phyloP scores from a whole-genome alignment of 176 grass and related monocot species.

The Rhynchospora tenuis region DNA sequence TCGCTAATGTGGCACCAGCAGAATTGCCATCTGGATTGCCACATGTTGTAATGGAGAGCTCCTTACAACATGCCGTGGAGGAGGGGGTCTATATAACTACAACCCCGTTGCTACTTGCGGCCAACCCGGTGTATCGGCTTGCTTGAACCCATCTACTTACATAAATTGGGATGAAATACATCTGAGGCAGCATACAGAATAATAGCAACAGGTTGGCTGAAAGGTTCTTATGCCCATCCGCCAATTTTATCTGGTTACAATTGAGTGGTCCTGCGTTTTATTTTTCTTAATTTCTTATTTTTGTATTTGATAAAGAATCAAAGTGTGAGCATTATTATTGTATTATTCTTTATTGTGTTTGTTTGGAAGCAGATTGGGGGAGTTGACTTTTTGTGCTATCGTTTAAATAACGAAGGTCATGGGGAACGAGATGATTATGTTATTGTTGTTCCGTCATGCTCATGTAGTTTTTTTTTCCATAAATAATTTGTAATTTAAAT shows the following conservation, averaged over 20 bases:
- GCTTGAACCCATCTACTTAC: slow-evolving; percentile 5
- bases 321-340: not conserved
- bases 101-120: slow-evolving; percentile 45
- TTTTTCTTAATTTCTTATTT: not conserved
- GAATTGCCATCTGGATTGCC: no score
- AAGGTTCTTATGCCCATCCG: not conserved
- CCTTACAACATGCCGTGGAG: slow-evolving; percentile 52
- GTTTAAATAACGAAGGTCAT: no score
- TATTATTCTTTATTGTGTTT: no score
- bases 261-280: not conserved
- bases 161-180: slow-evolving; percentile 92
- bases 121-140: slow-evolving; percentile 37
- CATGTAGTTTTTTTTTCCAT: no score
- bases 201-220: slow-evolving; percentile 74
- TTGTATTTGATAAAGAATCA: not conserved
- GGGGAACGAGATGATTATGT: no score
- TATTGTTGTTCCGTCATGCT: no score
- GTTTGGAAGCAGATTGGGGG: no score
- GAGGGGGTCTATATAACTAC: slow-evolving; percentile 64
- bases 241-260: slow-evolving; percentile 5
- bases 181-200: slow-evolving; percentile 63
- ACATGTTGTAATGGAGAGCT: not conserved
- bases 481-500: no score
- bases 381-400: no score
- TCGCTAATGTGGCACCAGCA: no score